Conservation (phyloP, 441 rosid species). For the Erodium texanum region DNA sequence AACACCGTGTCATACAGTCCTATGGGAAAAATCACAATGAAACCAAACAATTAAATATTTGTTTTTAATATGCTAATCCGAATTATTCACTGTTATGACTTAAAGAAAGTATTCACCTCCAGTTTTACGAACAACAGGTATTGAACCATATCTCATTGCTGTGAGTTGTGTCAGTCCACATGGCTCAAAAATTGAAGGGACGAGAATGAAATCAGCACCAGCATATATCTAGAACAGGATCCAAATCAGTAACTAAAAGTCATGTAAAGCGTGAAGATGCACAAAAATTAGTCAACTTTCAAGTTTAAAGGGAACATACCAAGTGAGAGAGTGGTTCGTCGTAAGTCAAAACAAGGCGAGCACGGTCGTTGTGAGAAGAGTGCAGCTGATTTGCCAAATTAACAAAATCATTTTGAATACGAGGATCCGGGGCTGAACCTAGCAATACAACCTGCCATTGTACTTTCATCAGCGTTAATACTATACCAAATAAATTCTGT, state of each 20-base stretch:
- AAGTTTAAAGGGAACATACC: conserved; percentile 34
- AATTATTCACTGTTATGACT: too few relatives aligned
- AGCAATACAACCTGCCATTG: conserved; percentile 70
- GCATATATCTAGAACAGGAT: conserved; percentile 57
- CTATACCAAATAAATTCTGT: not conserved
- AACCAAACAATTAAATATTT: conserved; percentile 15
- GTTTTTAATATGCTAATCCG: too few relatives aligned
- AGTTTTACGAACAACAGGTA: conserved; percentile 89
- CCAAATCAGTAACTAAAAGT: conserved; percentile 10
- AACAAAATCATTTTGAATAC: conserved; percentile 86
- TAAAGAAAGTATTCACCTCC: conserved; percentile 49
- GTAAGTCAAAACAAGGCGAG: conserved; percentile 76
- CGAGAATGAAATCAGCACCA: conserved; percentile 88
- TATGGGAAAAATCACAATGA: conserved; percentile 20
- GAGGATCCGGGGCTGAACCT: conserved; percentile 98
- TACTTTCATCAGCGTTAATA: conserved; percentile 11
- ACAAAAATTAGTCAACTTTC: not conserved
- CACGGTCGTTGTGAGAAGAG: conserved; percentile 52
- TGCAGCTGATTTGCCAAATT: conserved; percentile 71
- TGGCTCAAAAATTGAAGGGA: conserved; percentile 95
- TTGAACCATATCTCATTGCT: conserved; percentile 94
- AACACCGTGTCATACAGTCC: conserved; percentile 92
- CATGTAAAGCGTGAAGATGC: not conserved
- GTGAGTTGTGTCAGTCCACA: conserved; percentile 91
- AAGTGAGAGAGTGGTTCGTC: conserved; percentile 98